These are phyloP conservation scores for Colletotrichum cereale DNA, from an alignment of 2,329 filamentous ascomycete genomes.

Conservation along the genomic window DNA sequence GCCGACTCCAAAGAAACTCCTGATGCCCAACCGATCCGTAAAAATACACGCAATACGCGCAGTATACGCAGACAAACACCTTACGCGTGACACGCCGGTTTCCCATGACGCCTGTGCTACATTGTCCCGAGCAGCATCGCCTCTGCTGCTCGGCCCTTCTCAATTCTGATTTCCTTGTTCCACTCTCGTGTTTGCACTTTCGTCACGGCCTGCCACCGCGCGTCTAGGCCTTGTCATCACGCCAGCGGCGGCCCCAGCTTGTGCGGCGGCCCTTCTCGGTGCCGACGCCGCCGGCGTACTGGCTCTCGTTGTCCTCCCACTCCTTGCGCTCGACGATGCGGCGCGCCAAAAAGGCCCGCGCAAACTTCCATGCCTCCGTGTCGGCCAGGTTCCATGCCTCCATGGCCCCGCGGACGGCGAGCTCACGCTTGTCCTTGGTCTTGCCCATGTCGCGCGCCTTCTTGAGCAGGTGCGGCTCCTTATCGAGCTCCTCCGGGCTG, in stretches of 20 bases:
- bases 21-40: not conserved
- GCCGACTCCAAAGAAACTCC: slow-evolving; percentile 17
- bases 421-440: slow-evolving; percentile 57
- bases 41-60: slow-evolving; percentile 2
- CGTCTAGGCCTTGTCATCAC: slow-evolving; percentile 45
- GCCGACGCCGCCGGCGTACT: slow-evolving; percentile 73
- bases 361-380: slow-evolving; percentile 82
- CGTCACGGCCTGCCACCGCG: not conserved
- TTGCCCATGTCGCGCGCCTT: slow-evolving; percentile 59
- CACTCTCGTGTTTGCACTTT: not conserved
- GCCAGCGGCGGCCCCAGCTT: slow-evolving; percentile 51
- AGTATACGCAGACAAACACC: slow-evolving; percentile 2
- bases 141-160: not conserved
- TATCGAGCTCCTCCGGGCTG: slow-evolving; percentile 63
- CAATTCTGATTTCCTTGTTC: not conserved
- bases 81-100: not conserved
- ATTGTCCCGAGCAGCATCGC: not conserved
- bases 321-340: slow-evolving; percentile 71
- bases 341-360: slow-evolving; percentile 75
- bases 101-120: slow-evolving; percentile 8
- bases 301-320: slow-evolving; percentile 79
- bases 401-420: slow-evolving; percentile 64
- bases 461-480: slow-evolving; percentile 67
- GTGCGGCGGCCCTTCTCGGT: slow-evolving; percentile 57
- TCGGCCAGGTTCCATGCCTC: slow-evolving; percentile 79